Percentiles rank a stretch among this genome's conserved stretches.
phyloP scores from a whole-genome alignment of 768 basidiomycete species.

The Flagelloscypha sp. region DNA sequence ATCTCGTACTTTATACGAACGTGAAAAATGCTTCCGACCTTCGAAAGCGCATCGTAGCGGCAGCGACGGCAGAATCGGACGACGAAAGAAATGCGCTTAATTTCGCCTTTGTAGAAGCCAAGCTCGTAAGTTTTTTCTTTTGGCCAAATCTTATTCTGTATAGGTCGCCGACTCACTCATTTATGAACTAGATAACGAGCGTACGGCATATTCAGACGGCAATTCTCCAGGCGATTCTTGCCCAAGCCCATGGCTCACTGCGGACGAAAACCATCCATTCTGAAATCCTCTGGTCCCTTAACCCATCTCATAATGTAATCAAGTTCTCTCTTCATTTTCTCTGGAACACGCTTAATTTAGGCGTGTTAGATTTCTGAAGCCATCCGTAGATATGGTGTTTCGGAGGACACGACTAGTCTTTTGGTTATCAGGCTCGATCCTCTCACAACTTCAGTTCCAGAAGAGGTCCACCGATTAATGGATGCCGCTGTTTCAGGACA shows the following conservation, averaged over 20 bases:
- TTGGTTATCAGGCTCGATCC: constrained; percentile 63
- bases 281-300: constrained; percentile 81
- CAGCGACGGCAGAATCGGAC: constrained; percentile 49
- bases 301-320: constrained; percentile 78
- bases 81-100: constrained; percentile 73
- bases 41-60: constrained; percentile 59
- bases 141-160: constrained; percentile 3
- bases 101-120: constrained; percentile 86
- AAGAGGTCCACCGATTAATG: constrained; percentile 47
- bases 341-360: neutral
- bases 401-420: constrained; percentile 53
- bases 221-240: constrained; percentile 71
- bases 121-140: constrained; percentile 48
- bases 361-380: constrained; percentile 75
- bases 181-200: constrained; percentile 64
- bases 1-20: constrained; percentile 57
- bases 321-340: neutral
- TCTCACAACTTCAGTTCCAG: constrained; percentile 20
- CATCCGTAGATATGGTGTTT: constrained; percentile 78
- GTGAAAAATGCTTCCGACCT: constrained; percentile 58
- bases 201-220: constrained; percentile 76
- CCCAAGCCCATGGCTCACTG: constrained; percentile 48
- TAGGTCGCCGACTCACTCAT: constrained; percentile 3
- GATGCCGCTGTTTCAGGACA: constrained; percentile 50
- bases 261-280: constrained; percentile 86